Percentiles rank a stretch among this genome's conserved stretches.
Evolutionary conservation across 257 asterid genomes (phyloP).

Genomic region (Solanum etuberosum): DNA sequence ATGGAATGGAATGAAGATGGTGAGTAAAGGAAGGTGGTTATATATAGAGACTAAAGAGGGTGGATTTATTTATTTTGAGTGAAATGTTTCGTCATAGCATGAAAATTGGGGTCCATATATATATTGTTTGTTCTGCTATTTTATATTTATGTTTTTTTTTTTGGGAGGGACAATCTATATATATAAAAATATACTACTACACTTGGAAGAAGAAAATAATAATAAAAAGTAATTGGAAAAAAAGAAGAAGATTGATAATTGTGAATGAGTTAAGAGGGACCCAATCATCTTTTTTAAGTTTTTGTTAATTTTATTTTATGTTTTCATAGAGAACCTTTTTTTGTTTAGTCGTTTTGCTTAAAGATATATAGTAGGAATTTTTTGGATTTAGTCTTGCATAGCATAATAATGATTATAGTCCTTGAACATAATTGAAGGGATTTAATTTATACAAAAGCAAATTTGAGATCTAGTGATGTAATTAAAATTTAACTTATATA

Average conservation of each 20-base stretch:
- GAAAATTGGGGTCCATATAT: slow-evolving; percentile 26
- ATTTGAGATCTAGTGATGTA: background rate
- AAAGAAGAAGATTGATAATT: background rate
- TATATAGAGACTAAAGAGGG: slow-evolving; percentile 4
- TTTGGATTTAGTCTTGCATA: background rate
- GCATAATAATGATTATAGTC: background rate
- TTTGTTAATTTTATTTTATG: background rate
- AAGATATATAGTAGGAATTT: background rate
- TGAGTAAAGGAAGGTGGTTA: background rate
- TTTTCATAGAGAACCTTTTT: background rate
- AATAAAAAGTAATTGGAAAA: background rate
- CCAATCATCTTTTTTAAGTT: background rate
- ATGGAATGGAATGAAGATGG: slow-evolving; percentile 6
- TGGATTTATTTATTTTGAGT: slow-evolving; percentile 3
- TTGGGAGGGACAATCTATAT: background rate
- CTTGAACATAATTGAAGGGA: background rate
- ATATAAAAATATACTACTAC: background rate
- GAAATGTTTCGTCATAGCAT: slow-evolving; percentile 41
- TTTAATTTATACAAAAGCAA: background rate
- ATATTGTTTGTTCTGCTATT: slow-evolving; percentile 1
- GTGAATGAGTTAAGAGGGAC: background rate
- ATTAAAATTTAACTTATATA: background rate
- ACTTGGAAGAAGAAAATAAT: background rate
- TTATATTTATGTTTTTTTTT: background rate
- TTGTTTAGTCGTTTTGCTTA: background rate